Evolutionary conservation across 176 grass and related monocot genomes (phyloP), one percentile per base, ranked within the genome.

Genomic region (Bromus sterilis): DNA sequence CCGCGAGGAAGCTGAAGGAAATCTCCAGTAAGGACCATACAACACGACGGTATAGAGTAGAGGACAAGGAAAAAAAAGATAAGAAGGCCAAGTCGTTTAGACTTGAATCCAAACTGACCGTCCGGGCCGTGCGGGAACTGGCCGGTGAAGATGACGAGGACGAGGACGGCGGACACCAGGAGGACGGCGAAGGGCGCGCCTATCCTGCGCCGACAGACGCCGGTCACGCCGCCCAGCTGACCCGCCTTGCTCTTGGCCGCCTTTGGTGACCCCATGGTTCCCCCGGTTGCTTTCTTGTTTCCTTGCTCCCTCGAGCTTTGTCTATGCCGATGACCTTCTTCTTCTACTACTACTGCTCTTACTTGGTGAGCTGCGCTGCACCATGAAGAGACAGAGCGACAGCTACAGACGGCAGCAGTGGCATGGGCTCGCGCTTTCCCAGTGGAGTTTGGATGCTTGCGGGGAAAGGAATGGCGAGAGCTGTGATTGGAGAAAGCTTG

Each of bases 221-320:
- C 35, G 68, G 25, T 40, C 49, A 82, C 57, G 65, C 78, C 35
- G 68, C 40, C 68, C 49, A 53, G 49, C 43, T 65, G 87, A 32
- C 71, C 44, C 44, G 42, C 39, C 73, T 13, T 60, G 73, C 72
- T 78, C 78, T 6, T 89, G 55, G 62, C 26, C 34, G 56, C 29
- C 83, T 86, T 89, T 5, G 87, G 83, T 34, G 83, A 89, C 56
- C 87, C 83, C 87, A 89, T 85, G 71, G 41, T 63, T 20, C 39
- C 0, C 20, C 62, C 56, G 23, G 61, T 9, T 9, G 15, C 30
- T 51, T 25, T 24, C 37, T 26, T 44, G 64, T 18, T 7, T 10
- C 43, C 43, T 35, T 49, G 57, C 56, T 11, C 12, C 16, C 43
- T 37, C 62, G 34, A 53, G 77, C 30, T 66, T 66, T 36, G 41